Evolutionary conservation across 169 alveolate species (phyloP).

Genomic region (Eimeria acervulina): DNA sequence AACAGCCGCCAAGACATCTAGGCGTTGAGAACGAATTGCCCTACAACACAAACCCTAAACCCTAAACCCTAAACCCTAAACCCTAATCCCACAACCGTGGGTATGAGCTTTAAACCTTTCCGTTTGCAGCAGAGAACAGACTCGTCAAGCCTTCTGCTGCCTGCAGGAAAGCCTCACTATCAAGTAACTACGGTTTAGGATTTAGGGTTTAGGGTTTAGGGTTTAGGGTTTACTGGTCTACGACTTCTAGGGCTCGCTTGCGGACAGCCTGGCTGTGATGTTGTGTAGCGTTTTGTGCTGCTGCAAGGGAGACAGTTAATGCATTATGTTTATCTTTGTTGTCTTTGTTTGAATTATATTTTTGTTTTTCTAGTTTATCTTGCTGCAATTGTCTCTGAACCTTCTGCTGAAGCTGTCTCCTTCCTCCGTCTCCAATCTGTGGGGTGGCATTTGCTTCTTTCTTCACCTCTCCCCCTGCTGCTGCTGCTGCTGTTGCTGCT

Average conservation of each 20-base stretch:
- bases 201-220: slow-evolving; percentile 54
- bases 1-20: slow-evolving; percentile 25
- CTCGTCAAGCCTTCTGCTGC: neutral
- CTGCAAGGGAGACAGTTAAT: neutral
- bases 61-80: slow-evolving; percentile 18
- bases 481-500: neutral
- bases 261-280: slow-evolving; percentile 33
- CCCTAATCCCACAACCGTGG: neutral
- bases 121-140: neutral
- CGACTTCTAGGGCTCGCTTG: slow-evolving; percentile 19
- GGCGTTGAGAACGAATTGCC: slow-evolving; percentile 3
- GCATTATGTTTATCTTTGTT: neutral
- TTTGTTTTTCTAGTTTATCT: neutral
- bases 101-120: neutral
- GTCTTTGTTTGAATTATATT: neutral
- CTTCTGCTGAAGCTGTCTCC: neutral
- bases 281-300: neutral
- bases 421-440: neutral
- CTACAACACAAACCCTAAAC: slow-evolving; percentile 32
- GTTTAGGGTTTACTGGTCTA: slow-evolving; percentile 10
- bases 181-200: neutral
- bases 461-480: neutral
- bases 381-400: neutral
- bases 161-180: neutral
- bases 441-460: too few relatives aligned